Evolutionary conservation across 108 stramenopile genomes (phyloP), one percentile per base, ranked within the genome.

Genomic region (Epithemia pelagica): DNA sequence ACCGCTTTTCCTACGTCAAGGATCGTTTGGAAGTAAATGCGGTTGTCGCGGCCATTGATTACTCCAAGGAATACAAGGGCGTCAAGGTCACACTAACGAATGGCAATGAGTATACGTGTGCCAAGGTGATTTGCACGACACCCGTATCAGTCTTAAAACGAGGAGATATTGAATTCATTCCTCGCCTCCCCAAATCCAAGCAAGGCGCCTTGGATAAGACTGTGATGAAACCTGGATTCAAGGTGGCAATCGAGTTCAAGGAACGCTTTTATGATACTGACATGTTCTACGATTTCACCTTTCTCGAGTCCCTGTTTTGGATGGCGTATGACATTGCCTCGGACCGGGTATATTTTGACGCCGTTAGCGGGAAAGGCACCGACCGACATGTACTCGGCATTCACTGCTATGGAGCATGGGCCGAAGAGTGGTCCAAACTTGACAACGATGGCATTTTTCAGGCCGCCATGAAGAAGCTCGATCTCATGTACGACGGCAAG

Each of bases 191-290:
- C 0, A 27, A 58, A 2, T 18, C 28, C 21, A 30, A 54, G 15
- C 7, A 5, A 2, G 29, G 25, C 10, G 69, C 69, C 30, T 54
- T 70, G 32, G 30, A 63, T 32, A 32, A 54, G 18, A 19, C 54
- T 54, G 51, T 63, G 1, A 37, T 74, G 22, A 27, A 21, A 8
- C 10, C 52, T 20, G 67, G 67, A 1, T 7, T 74, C 20, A 74
- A 74, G 33, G 67, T 64, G 5, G 15, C 23, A 10, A 32, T 77
- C 18, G 71, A 72, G 58, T 77, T 72, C 28, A 24, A 27, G 19
- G 66, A 77, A 31, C n/a, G 53, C 1, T 77, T 77, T 31, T 77
- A 77, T 62, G 52, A 28, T 25, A n/a, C n/a, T n/a, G n/a, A n/a
- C n/a, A n/a, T n/a, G n/a, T n/a, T n/a, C n/a, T n/a, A n/a, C n/a